Base-by-base conservation (phyloP, 257 asterid genomes). In the Coffea canephora region DNA sequence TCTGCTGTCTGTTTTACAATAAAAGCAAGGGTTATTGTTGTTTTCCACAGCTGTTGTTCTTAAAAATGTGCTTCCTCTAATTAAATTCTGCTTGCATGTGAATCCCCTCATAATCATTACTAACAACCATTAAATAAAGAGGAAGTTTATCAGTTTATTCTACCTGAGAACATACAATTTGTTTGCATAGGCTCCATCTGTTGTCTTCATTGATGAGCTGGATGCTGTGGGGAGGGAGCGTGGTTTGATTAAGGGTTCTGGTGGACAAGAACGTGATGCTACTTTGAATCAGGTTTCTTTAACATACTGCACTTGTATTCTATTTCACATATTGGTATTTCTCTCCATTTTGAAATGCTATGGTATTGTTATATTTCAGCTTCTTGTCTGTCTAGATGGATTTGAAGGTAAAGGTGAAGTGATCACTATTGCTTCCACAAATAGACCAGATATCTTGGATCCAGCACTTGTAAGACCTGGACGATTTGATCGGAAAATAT, bases 231-330 rank as follows among this genome's bases (percentile, higher is more conserved):
- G 99, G 84, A 91, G 99, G 74, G 97, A 89, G 75, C 97, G 98
- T 84, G 99, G 99, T 84, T 81, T 91, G 83, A 90, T 91, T 82
- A 89, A 91, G 79, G 97, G 98, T 41, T 95, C 99, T 52, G 98
- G 98, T 76, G 98, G 98, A 64, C 96, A 95, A 89, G 99, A 95
- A 81, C 99, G 98, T 71, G 99, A 93, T 84, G 98, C 99, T 67
- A 95, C 99, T 74, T 84, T 95, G 84, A 95, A 95, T 91, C 99
- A 92, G 99, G 99, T 95, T 61, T 74, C 73, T 64, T 82, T 59
- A 54, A 27, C 78, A 75, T 85, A 23, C 50, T 74, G 15, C 74
- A 39, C 77, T 69, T 45, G 62, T 77, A 64, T 70, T 31, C 73
- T 34, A 36, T 78, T 69, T 80, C 81, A 75, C 36, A 69, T 79